Evolutionary conservation across 2,329 filamentous ascomycete species (phyloP), one percentile per base, ranked within the genome.

Genomic region (Fusarium sp.): DNA sequence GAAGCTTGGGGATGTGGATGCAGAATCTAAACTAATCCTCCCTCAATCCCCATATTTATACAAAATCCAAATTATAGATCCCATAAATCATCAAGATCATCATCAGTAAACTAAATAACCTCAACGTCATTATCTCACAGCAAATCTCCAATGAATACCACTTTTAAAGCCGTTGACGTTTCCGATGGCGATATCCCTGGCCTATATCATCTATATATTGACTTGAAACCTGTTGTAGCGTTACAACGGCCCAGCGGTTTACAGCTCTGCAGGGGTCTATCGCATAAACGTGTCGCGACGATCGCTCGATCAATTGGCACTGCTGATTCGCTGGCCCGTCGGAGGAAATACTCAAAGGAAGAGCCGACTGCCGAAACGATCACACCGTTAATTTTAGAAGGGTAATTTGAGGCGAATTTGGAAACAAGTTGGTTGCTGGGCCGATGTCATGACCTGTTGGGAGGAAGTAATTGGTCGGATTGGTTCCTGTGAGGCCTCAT

Each of bases 191-290:
- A 42, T 48, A 72, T 62, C 72, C 71, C 68, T n/a, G 69, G 44
- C 44, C 72, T 50, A 75, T 74, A 74, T 28, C 24, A 28, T 42
- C n/a, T 24, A 66, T 34, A 62, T 55, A 48, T 58, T 48, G 42
- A 18, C 26, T 36, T 55, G 34, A 74, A 74, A 72, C 72, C 72
- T 60, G 72, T 45, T 74, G 68, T 60, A 72, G 68, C 71, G 72
- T 74, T 65, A 54, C 72, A 74, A 18, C 56, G 67, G 55, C 36
- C 48, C 24, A 10, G 44, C 28, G 2, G 5, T 14, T 50, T 45
- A 61, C 71, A 74, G 71, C 72, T 72, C 28, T 41, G 59, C 72
- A 74, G 63, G 71, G 67, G 54, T 74, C 48, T 30, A 47, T 39
- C 34, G 71, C 72, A 72, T 74, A 71, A 61, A 69, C 24, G 34